Conservation (phyloP, 75 land plant genomes). For the Picea sitchensis region DNA sequence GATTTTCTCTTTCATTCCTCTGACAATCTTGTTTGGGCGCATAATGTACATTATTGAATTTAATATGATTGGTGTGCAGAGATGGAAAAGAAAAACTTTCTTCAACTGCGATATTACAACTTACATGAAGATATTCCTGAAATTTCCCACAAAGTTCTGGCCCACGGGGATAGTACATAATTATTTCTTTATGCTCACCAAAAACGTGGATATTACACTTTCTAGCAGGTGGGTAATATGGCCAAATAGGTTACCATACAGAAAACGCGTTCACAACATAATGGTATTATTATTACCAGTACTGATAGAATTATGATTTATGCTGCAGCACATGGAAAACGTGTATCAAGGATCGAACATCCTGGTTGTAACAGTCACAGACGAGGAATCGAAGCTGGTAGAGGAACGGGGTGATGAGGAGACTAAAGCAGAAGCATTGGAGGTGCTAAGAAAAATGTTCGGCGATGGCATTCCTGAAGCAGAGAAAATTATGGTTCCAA, state of each 20-base stretch:
- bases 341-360: conserved; percentile 46
- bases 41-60: too few species aligned
- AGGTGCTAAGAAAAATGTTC: conserved; percentile 52
- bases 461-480: conserved; percentile 39
- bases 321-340: conserved; percentile 44
- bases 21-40: too few species aligned
- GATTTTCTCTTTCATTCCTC: too few species aligned
- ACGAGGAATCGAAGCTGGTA: conserved; percentile 63
- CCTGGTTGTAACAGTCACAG: conserved; percentile 59
- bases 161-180: conserved; percentile 46
- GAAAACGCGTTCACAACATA: too few species aligned
- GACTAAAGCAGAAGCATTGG: conserved; percentile 49
- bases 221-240: conserved; percentile 47
- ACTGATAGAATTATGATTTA: too few species aligned
- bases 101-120: conserved; percentile 55
- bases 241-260: not conserved
- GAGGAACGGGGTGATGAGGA: conserved; percentile 52
- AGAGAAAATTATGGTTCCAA: conserved; percentile 48
- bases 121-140: conserved; percentile 64
- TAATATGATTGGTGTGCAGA: conserved; percentile 17
- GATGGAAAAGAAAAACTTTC: conserved; percentile 49
- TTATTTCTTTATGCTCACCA: conserved; percentile 54
- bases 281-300: too few species aligned
- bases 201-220: conserved; percentile 49
- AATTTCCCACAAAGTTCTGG: conserved; percentile 60